Base-by-base conservation (phyloP, 2,329 filamentous ascomycete species). In the Verticillium alfalfae region DNA sequence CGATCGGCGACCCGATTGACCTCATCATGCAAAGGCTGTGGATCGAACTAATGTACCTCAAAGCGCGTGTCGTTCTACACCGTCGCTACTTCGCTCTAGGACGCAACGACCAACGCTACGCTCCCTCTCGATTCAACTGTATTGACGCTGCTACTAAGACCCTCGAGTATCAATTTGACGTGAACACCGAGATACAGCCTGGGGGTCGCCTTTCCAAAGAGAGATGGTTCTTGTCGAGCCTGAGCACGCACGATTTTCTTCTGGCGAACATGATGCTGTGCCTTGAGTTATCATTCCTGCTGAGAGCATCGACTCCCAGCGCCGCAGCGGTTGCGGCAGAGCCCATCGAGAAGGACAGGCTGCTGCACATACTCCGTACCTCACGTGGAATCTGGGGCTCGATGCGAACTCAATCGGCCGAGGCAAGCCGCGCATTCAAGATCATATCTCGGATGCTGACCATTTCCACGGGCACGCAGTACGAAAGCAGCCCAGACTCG, bases 261-360 rank as follows among this genome's bases (percentile, higher is more conserved):
- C 71, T 81, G 2, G 80, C 79, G 1, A 77, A 77, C 54, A 81
- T 79, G 62, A 73, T 82, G 22, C 67, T 82, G 4, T 77, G 78
- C 41, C 70, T 80, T 3, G 79, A 81, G 60, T 37, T 62, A 18
- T 52, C 45, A 18, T 52, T 64, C 63, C 16, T 61, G 65, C 38
- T 57, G 22, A 18, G 18, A 52, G 45, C 45, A 18, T 45, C 39
- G 67, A 13, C 58, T 65, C 2, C 49, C 38, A 16, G 58, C 58
- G 15, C 56, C 13, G n/a, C 54, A 9, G 60, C 62, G 12, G 56
- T 54, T 15, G 60, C 26, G n/a, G 63, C 58, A 10, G 45, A 52
- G 38, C 64, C 68, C 12, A 63, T 70, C 31, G 61, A 67, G 3
- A 66, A 67, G 54, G 67, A 70, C 4, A 62, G 67, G 37, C 56